Evolutionary conservation across 139 green algal genomes (phyloP).

Genomic region (Asterochloris erici): DNA sequence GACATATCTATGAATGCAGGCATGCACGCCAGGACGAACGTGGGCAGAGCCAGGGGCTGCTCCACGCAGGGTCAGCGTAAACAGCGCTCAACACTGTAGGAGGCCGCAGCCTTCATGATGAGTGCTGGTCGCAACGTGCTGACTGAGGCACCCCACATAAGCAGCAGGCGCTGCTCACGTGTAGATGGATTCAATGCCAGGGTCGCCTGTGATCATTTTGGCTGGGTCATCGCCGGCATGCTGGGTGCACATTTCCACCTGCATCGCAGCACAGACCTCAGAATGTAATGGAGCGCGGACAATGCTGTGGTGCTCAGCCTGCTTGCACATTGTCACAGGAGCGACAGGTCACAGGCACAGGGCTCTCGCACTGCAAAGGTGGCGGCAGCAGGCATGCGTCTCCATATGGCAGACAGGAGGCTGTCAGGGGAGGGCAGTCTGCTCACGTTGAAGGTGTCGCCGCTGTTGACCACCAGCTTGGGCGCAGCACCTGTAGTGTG

Average conservation of each 20-base stretch:
- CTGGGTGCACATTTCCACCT: constrained; percentile 3
- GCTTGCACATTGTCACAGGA: background rate
- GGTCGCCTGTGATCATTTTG: constrained; percentile 66
- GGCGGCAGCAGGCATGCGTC: background rate
- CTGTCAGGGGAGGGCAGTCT: constrained; percentile 45
- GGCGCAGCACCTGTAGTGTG: constrained; percentile 4
- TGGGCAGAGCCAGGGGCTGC: no score
- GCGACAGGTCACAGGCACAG: background rate
- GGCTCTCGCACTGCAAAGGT: background rate
- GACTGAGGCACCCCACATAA: background rate
- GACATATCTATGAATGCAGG: no score
- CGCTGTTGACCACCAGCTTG: constrained; percentile 31
- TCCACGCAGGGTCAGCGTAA: no score
- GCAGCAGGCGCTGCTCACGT: constrained; percentile 19
- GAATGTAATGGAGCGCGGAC: background rate
- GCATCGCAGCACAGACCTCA: no score
- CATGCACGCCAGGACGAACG: no score
- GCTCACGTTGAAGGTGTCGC: constrained; percentile 54
- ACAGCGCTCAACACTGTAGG: no score
- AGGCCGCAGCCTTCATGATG: no score
- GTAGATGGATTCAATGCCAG: constrained; percentile 61
- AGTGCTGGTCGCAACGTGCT: no score
- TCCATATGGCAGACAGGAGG: background rate
- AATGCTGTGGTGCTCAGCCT: background rate
- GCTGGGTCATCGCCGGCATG: constrained; percentile 48